These are phyloP conservation scores for Phylloporus sp. DNA, from an alignment of 1,284 basidiomycete genomes.

Conservation along the genomic window DNA sequence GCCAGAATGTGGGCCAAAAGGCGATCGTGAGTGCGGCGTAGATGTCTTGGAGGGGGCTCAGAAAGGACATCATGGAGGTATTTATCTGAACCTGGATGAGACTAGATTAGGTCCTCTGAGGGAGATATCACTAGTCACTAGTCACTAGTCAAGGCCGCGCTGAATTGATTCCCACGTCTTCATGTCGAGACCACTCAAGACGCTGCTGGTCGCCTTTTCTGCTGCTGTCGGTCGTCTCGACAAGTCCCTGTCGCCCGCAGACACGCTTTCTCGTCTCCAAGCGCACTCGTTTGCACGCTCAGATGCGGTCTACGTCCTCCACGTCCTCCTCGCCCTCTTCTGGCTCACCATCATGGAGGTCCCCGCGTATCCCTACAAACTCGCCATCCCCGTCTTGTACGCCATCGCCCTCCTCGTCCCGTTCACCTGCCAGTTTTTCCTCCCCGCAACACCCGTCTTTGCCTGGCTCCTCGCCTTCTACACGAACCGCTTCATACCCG, in stretches of 20 bases:
- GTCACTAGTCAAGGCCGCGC: too few relatives aligned
- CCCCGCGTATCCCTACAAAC: constrained; percentile 78
- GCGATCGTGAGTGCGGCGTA: constrained; percentile 48
- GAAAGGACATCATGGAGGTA: constrained; percentile 28
- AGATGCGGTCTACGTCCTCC: constrained; percentile 72
- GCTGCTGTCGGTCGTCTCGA: constrained; percentile 75
- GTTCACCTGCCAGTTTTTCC: constrained; percentile 89
- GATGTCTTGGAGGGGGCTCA: constrained; percentile 45
- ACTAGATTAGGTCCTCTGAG: too few relatives aligned
- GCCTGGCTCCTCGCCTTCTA: constrained; percentile 85
- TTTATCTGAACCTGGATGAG: too few relatives aligned
- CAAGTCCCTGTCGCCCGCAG: constrained; percentile 75
- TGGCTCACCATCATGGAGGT: constrained; percentile 82
- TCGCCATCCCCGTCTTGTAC: constrained; percentile 83
- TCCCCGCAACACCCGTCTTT: constrained; percentile 88
- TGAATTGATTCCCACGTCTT: too few relatives aligned
- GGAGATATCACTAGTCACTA: too few relatives aligned
- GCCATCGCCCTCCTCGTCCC: constrained; percentile 74
- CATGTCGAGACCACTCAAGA: constrained; percentile 1
- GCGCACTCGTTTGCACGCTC: constrained; percentile 66
- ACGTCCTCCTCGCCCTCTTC: constrained; percentile 72
- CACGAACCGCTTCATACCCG: constrained; percentile 85
- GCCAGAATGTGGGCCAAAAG: constrained; percentile 57
- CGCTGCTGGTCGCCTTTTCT: constrained; percentile 51
- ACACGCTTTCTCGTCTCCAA: constrained; percentile 71